Evolutionary conservation across 352 stramenopile genomes (phyloP).

Genomic region (Phytopythium oedochilum): DNA sequence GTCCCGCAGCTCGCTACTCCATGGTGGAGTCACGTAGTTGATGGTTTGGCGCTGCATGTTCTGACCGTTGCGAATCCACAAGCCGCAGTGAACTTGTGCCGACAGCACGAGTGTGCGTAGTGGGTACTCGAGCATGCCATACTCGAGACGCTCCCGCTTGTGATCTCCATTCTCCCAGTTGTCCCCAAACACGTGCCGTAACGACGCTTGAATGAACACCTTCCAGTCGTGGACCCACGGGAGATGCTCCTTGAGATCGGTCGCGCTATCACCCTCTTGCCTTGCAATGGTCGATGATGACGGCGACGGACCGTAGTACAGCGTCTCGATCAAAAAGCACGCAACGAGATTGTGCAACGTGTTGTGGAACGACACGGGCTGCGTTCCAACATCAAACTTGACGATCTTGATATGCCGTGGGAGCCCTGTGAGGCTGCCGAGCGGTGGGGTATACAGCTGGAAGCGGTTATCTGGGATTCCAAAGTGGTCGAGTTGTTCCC

Average conservation of each 20-base stretch:
- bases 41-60: slow-evolving; percentile 80
- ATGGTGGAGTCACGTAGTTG: slow-evolving; percentile 72
- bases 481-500: slow-evolving; percentile 54
- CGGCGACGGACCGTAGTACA: slow-evolving; percentile 45
- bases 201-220: slow-evolving; percentile 36
- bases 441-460: slow-evolving; percentile 52
- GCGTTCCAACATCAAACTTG: slow-evolving; percentile 68
- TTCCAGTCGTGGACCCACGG: slow-evolving; percentile 50
- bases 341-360: slow-evolving; percentile 84
- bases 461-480: slow-evolving; percentile 38
- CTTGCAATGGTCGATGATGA: neutral
- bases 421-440: slow-evolving; percentile 52
- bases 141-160: slow-evolving; percentile 60
- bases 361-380: slow-evolving; percentile 88
- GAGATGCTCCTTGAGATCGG: neutral
- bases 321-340: slow-evolving; percentile 73
- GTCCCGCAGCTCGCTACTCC: slow-evolving; percentile 68
- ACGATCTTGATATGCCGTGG: slow-evolving; percentile 43
- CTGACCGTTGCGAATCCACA: slow-evolving; percentile 85
- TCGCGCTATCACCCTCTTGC: neutral
- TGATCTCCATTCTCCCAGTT: slow-evolving; percentile 26
- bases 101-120: slow-evolving; percentile 70
- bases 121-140: slow-evolving; percentile 74
- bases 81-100: slow-evolving; percentile 67
- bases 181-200: slow-evolving; percentile 12